phyloP scores from a whole-genome alignment of 2,329 filamentous ascomycete genomes.

The Orbilia brochopaga region DNA sequence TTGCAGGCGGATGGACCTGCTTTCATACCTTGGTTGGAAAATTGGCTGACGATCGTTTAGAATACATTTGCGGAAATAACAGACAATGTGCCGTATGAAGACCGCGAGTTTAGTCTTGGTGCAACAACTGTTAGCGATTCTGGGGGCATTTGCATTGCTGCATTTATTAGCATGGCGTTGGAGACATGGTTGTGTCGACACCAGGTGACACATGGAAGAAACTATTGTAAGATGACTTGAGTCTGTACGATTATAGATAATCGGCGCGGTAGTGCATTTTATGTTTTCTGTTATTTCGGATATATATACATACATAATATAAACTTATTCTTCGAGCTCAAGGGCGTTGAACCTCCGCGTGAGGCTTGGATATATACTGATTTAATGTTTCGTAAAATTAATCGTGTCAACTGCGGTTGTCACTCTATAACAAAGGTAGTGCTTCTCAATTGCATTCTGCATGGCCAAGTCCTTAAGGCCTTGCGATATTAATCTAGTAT shows the following conservation, averaged over 20 bases:
- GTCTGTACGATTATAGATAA: neutral
- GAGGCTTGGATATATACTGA: too few species aligned
- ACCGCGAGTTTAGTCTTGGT: slow-evolving; percentile 88
- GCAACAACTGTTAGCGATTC: slow-evolving; percentile 93
- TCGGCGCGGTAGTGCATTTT: neutral
- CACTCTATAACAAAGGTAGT: too few species aligned
- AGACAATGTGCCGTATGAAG: slow-evolving; percentile 75
- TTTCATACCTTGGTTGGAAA: neutral
- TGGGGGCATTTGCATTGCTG: slow-evolving; percentile 85
- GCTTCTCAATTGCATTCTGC: too few species aligned
- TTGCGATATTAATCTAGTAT: too few species aligned
- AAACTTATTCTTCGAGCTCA: too few species aligned
- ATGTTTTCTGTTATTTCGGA: too few species aligned
- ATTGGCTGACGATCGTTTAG: slow-evolving; percentile 7
- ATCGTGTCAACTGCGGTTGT: too few species aligned
- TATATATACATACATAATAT: too few species aligned
- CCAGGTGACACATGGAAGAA: slow-evolving; percentile 79
- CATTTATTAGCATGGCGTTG: slow-evolving; percentile 79
- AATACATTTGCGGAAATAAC: slow-evolving; percentile 95
- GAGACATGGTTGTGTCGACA: slow-evolving; percentile 82
- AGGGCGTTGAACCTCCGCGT: too few species aligned
- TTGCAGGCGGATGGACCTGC: neutral
- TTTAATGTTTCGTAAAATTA: too few species aligned
- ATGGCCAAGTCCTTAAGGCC: too few species aligned
- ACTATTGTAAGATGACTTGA: slow-evolving; percentile 69